A percentile compares a stretch with the other conserved stretches of the same genome.
These are phyloP conservation scores for Fistulifera pelliculosa DNA, from an alignment of 108 stramenopile species.

Conservation along the genomic window DNA sequence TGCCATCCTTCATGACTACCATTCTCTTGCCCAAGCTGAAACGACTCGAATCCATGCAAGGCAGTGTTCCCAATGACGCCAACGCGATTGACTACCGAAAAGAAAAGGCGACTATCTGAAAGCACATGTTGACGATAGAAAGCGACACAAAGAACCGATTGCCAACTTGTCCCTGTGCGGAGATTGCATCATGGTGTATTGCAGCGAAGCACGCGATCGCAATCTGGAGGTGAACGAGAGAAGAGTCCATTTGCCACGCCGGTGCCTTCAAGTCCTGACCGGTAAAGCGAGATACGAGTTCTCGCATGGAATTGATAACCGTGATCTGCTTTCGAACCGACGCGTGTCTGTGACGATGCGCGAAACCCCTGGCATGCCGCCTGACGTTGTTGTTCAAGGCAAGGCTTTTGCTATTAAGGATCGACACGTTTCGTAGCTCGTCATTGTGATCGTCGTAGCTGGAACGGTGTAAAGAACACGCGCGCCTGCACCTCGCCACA, in stretches of 20 bases:
- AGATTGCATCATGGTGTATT: constrained; percentile 55
- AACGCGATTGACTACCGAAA: constrained; percentile 58
- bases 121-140: constrained; percentile 53
- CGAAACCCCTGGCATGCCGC: constrained; percentile 27
- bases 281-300: constrained; percentile 54
- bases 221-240: constrained; percentile 7
- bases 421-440: constrained; percentile 73
- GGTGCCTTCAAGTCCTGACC: constrained; percentile 44
- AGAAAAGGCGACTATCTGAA: constrained; percentile 30
- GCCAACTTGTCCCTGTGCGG: constrained; percentile 48
- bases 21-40: constrained; percentile 26
- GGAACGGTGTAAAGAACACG: constrained; percentile 90
- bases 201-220: background rate
- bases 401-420: background rate
- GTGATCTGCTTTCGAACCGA: constrained; percentile 38
- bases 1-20: constrained; percentile 25
- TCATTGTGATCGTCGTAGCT: constrained; percentile 92
- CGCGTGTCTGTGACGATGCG: constrained; percentile 52
- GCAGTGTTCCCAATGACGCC: constrained; percentile 48
- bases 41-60: constrained; percentile 9
- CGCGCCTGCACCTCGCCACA: constrained; percentile 93
- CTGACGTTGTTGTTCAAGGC: no score
- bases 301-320: constrained; percentile 46
- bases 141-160: constrained; percentile 50
- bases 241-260: constrained; percentile 25